phyloP scores from a whole-genome alignment of 1,139 yeast genomes.

The Geotrichum reessii region DNA sequence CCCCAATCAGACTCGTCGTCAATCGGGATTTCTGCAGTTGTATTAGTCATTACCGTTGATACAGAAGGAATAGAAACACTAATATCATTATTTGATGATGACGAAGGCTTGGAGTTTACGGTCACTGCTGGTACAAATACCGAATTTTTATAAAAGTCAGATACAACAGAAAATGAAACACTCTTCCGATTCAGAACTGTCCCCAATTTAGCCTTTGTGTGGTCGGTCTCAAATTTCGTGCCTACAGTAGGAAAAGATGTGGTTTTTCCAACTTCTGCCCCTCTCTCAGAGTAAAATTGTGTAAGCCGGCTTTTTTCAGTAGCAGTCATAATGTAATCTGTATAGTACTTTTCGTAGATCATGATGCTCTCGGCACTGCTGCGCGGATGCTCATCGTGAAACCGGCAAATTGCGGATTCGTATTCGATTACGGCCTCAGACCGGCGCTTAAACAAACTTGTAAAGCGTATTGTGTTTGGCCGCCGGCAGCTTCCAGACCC shows the following conservation, averaged over 20 bases:
- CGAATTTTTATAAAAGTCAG: neutral
- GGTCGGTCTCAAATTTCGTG: no score
- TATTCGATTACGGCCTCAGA: neutral
- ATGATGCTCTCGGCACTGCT: constrained; percentile 1
- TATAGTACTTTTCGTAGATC: constrained; percentile 14
- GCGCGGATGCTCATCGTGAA: neutral
- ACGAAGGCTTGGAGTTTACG: neutral
- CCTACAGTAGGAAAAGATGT: no score
- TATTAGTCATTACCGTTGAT: neutral
- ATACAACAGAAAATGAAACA: neutral
- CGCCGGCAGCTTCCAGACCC: neutral
- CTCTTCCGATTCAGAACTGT: neutral
- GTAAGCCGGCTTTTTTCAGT: neutral
- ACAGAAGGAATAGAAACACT: neutral
- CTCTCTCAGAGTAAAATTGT: neutral
- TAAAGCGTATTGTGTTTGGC: neutral
- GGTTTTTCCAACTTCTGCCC: neutral
- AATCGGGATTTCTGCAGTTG: no score
- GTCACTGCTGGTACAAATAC: neutral
- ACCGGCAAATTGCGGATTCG: neutral
- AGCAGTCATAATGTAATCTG: neutral
- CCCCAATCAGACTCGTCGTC: neutral
- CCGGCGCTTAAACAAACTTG: neutral
- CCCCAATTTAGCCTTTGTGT: neutral
- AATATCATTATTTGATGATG: neutral